Evolutionary conservation across 768 basidiomycete species (phyloP).

Genomic region (Auriscalpium microsporum): DNA sequence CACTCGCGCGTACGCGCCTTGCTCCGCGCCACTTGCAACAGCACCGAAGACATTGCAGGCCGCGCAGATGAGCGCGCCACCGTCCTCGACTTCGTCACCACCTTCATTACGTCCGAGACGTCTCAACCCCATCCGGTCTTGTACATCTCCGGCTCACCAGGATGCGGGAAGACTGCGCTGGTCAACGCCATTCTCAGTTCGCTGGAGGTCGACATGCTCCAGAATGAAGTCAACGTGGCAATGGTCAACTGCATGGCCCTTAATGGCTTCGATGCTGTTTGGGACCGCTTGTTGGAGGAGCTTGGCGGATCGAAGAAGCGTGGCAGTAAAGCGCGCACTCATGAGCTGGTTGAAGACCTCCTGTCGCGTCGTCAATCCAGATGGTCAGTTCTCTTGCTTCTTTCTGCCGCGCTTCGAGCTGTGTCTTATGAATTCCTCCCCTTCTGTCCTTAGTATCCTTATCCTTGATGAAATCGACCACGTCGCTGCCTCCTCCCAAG

Average conservation of each 20-base stretch:
- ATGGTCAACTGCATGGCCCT: slow-evolving; percentile 79
- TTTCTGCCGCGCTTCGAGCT: background rate
- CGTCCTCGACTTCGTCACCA: slow-evolving; percentile 51
- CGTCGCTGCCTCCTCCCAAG: slow-evolving; percentile 51
- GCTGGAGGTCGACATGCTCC: slow-evolving; percentile 27
- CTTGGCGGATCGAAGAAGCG: slow-evolving; percentile 30
- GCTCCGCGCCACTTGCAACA: slow-evolving; percentile 64
- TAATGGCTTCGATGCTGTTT: slow-evolving; percentile 55
- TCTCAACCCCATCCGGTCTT: slow-evolving; percentile 37
- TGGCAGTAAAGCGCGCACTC: slow-evolving; percentile 34
- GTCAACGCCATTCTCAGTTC: slow-evolving; percentile 53
- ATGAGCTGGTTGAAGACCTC: slow-evolving; percentile 32
- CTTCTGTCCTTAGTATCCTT: slow-evolving; percentile 41
- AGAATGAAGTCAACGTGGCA: slow-evolving; percentile 38
- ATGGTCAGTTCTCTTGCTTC: slow-evolving; percentile 34
- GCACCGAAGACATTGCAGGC: slow-evolving; percentile 49
- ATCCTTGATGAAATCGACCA: slow-evolving; percentile 87
- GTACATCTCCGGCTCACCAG: slow-evolving; percentile 90
- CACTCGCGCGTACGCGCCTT: slow-evolving; percentile 58
- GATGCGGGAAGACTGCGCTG: slow-evolving; percentile 87
- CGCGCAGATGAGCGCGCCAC: slow-evolving; percentile 54
- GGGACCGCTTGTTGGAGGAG: slow-evolving; percentile 59
- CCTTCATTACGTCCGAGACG: slow-evolving; percentile 34
- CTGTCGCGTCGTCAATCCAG: slow-evolving; percentile 37
- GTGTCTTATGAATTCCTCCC: too few relatives aligned